Conservation (phyloP, 2,329 filamentous ascomycete species). For the Cytospora mali region DNA sequence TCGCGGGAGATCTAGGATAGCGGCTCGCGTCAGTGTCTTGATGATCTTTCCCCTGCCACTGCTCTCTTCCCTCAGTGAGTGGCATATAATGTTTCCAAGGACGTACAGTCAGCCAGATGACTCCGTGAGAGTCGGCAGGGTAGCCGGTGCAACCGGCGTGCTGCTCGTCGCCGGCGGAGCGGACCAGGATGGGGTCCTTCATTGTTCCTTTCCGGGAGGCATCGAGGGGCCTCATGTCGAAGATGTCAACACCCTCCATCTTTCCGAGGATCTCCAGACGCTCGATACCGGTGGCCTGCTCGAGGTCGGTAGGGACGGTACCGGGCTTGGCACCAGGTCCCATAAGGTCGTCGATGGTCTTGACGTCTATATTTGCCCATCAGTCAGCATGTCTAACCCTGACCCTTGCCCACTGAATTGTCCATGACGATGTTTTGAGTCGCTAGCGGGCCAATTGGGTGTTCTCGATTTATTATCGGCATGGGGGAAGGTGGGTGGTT, state of each 20-base stretch:
- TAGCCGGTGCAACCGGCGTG: conserved; percentile 94
- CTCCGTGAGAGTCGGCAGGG: conserved; percentile 88
- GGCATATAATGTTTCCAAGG: background rate
- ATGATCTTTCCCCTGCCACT: background rate
- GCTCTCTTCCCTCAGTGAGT: background rate
- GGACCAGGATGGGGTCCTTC: conserved; percentile 86
- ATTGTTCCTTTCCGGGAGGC: conserved; percentile 85
- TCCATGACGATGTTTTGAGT: background rate
- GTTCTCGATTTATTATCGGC: background rate
- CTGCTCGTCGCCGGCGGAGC: conserved; percentile 93
- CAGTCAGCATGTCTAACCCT: conserved; percentile 27
- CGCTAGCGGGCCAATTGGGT: background rate
- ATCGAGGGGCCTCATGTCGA: conserved; percentile 97
- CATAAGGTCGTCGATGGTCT: conserved; percentile 78
- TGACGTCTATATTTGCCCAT: conserved; percentile 67
- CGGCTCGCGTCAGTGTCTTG: conserved; percentile 10
- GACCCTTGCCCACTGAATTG: background rate
- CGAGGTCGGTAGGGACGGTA: conserved; percentile 88
- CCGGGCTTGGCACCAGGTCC: conserved; percentile 80
- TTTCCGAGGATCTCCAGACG: conserved; percentile 98
- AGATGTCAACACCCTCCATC: conserved; percentile 97
- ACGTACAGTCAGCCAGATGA: conserved; percentile 87
- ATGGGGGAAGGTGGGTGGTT: background rate
- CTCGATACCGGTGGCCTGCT: conserved; percentile 96
- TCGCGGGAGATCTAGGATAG: conserved; percentile 74